Conservation (phyloP, 202 grass and related monocot genomes). For the Zizania palustris region DNA sequence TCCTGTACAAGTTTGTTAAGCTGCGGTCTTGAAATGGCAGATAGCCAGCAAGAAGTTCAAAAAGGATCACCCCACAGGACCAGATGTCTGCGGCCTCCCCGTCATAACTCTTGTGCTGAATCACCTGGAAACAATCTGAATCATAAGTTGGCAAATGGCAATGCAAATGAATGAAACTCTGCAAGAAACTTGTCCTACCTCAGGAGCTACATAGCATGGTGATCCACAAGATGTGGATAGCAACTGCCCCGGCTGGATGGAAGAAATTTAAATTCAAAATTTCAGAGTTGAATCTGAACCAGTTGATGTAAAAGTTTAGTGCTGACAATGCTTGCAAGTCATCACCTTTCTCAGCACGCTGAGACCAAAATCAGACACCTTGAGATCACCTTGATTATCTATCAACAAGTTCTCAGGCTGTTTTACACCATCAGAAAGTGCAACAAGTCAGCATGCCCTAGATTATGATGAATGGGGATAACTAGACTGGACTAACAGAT, state of each 20-base stretch:
- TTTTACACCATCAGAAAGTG: constrained; percentile 27
- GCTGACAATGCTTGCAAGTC: neutral
- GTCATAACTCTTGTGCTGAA: constrained; percentile 70
- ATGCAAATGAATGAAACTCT: neutral
- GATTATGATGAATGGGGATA: neutral
- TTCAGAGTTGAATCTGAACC: neutral
- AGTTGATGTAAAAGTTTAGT: neutral
- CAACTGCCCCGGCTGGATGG: constrained; percentile 62
- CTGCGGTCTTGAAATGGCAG: constrained; percentile 68
- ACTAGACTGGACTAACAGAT: neutral
- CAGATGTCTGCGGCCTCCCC: constrained; percentile 60
- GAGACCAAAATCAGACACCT: constrained; percentile 81
- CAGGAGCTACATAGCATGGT: constrained; percentile 75
- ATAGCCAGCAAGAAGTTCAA: constrained; percentile 73
- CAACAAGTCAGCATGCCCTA: constrained; percentile 27
- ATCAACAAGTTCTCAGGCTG: constrained; percentile 78
- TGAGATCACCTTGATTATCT: constrained; percentile 66
- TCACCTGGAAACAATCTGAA: constrained; percentile 51
- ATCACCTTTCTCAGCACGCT: constrained; percentile 60
- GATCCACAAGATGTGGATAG: constrained; percentile 71
- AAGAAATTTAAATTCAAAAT: constrained; percentile 3
- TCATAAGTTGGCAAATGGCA: constrained; percentile 18
- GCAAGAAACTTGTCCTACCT: constrained; percentile 47
- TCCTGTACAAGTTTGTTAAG: constrained; percentile 66
- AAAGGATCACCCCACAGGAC: constrained; percentile 78